Conservation (phyloP, 208 protist genomes). For the Leishmania turanica region DNA sequence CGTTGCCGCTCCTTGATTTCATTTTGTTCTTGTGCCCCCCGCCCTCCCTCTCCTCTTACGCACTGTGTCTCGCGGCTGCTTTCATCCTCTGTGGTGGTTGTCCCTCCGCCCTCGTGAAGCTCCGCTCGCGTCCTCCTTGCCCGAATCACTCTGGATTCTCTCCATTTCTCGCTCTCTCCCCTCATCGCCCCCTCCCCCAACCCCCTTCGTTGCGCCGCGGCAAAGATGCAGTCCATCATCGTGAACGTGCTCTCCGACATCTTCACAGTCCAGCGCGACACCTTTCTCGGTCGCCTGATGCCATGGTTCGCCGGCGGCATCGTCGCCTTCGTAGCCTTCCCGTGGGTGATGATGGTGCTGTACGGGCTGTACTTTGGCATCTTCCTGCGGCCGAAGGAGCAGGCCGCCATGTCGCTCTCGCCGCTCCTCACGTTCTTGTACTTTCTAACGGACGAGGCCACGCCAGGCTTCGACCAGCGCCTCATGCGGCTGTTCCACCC, state of each 20-base stretch:
- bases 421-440: slow-evolving; percentile 77
- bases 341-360: slow-evolving; percentile 44
- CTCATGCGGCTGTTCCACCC: slow-evolving; percentile 82
- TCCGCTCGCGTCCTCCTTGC: not conserved
- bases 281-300: slow-evolving; percentile 10
- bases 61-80: no score
- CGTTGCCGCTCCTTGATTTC: not conserved
- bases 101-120: not conserved
- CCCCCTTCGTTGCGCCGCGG: not conserved
- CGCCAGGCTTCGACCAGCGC: slow-evolving; percentile 65
- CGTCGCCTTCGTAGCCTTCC: slow-evolving; percentile 35
- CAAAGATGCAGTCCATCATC: slow-evolving; percentile 15
- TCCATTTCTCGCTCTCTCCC: not conserved
- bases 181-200: not conserved
- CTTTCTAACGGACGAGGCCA: slow-evolving; percentile 67
- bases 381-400: slow-evolving; percentile 46
- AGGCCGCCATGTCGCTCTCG: slow-evolving; percentile 34
- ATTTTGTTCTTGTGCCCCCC: not conserved
- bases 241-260: slow-evolving; percentile 22
- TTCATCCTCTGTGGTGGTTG: not conserved
- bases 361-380: slow-evolving; percentile 53
- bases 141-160: not conserved
- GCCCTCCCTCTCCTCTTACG: not conserved
- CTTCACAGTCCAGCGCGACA: slow-evolving; percentile 21
- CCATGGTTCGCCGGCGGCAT: slow-evolving; percentile 27